These are phyloP conservation scores for Hymenoscyphus infarciens DNA, from an alignment of 2,329 filamentous ascomycete genomes.

Conservation along the genomic window DNA sequence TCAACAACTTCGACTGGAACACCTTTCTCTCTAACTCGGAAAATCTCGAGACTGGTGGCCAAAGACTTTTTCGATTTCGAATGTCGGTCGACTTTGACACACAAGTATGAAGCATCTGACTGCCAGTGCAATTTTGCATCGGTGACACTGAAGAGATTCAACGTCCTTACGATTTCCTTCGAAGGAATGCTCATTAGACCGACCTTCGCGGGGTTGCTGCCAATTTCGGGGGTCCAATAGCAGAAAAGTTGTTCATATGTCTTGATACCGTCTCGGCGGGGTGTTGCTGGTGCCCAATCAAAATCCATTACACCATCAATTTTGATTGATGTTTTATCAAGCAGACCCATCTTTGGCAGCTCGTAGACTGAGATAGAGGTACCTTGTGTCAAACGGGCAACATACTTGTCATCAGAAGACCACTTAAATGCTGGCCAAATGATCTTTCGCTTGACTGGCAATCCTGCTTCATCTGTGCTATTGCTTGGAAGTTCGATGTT, in stretches of 20 bases:
- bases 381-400: slow-evolving; percentile 84
- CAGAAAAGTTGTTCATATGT: slow-evolving; percentile 92
- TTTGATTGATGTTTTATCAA: slow-evolving; percentile 91
- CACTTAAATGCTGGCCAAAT: slow-evolving; percentile 99
- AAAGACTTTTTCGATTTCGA: slow-evolving; percentile 99
- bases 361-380: slow-evolving; percentile 91
- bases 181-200: slow-evolving; percentile 93
- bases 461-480: slow-evolving; percentile 56
- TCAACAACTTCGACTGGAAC: slow-evolving; percentile 98
- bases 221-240: slow-evolving; percentile 98
- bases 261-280: slow-evolving; percentile 81
- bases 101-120: slow-evolving; percentile 87
- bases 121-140: slow-evolving; percentile 99
- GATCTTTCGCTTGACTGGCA: slow-evolving; percentile 80
- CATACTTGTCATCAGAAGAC: slow-evolving; percentile 96
- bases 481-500: slow-evolving; percentile 76
- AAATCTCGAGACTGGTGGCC: slow-evolving; percentile 96
- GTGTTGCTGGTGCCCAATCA: slow-evolving; percentile 88
- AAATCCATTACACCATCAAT: slow-evolving; percentile 97
- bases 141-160: slow-evolving; percentile 96
- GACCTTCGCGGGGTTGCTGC: slow-evolving; percentile 96
- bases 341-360: slow-evolving; percentile 79
- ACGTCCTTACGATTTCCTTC: slow-evolving; percentile 88
- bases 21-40: slow-evolving; percentile 95
- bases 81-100: slow-evolving; percentile 97